Evolutionary conservation across 1,284 basidiomycete species (phyloP).

Genomic region (Puccinia coronata): DNA sequence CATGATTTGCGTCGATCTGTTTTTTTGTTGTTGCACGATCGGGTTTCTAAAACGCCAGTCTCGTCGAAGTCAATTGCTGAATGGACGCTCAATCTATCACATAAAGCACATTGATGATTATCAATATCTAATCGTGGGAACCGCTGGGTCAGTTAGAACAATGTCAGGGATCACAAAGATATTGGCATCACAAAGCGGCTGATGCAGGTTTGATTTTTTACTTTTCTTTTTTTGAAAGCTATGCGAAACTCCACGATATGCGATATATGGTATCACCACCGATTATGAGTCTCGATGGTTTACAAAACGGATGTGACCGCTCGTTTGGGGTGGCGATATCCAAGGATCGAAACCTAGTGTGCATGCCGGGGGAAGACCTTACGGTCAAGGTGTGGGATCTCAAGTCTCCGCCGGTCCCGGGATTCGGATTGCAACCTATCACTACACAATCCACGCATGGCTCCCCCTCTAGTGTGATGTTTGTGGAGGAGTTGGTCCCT

Average conservation of each 20-base stretch:
- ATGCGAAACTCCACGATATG: constrained; percentile 26
- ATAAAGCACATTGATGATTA: constrained; percentile 7
- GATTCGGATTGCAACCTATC: constrained; percentile 20
- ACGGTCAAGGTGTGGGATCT: constrained; percentile 21
- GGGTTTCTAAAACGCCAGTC: background rate
- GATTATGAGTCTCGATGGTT: constrained; percentile 18
- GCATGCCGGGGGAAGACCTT: constrained; percentile 12
- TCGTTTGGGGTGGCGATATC: constrained; percentile 8
- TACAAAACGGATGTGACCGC: background rate
- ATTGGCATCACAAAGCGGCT: background rate
- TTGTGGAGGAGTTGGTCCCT: background rate
- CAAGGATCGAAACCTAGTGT: constrained; percentile 15
- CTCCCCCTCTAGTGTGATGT: background rate
- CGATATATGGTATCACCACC: constrained; percentile 7
- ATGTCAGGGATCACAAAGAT: background rate
- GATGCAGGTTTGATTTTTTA: no score
- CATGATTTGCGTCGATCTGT: background rate
- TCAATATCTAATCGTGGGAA: constrained; percentile 9
- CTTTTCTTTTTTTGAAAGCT: background rate
- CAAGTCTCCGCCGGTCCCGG: background rate
- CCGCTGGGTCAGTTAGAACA: background rate
- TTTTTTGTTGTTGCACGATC: no score
- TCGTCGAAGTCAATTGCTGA: background rate
- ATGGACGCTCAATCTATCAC: constrained; percentile 10
- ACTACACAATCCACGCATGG: background rate